Conservation (phyloP, 176 grass and related monocot genomes). For the Alloteropsis semialata region DNA sequence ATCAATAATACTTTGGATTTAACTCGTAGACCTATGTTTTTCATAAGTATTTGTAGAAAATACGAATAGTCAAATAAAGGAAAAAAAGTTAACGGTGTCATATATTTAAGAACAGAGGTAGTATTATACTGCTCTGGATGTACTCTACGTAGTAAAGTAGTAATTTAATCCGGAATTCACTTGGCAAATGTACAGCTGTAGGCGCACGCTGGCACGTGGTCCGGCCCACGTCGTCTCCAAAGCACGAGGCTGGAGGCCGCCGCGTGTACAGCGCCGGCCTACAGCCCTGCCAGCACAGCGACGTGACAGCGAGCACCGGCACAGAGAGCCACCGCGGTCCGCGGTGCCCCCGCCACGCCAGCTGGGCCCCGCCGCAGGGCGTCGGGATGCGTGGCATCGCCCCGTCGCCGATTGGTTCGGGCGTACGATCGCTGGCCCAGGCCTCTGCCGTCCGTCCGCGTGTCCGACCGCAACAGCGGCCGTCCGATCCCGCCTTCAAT, state of each 20-base stretch:
- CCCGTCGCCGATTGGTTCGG: neutral
- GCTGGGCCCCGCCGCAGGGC: neutral
- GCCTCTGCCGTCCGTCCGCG: conserved; percentile 9
- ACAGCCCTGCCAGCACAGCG: neutral
- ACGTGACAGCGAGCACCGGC: neutral
- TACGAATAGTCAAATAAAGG: too few species aligned
- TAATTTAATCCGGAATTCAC: neutral
- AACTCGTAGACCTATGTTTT: too few species aligned
- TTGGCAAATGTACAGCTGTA: neutral
- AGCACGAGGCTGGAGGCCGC: neutral
- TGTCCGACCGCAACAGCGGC: neutral
- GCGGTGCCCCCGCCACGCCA: neutral
- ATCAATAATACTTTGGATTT: too few species aligned
- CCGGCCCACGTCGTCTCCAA: conserved; percentile 28
- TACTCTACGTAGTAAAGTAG: too few species aligned
- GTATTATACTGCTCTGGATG: too few species aligned
- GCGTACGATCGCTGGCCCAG: neutral
- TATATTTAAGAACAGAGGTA: too few species aligned
- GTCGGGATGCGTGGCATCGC: neutral
- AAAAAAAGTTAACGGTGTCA: too few species aligned
- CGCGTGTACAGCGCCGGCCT: conserved; percentile 27
- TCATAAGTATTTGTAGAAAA: too few species aligned
- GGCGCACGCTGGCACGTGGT: neutral
- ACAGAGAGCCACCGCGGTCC: too few species aligned
- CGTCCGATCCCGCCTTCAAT: neutral